Conservation (phyloP, 345 rosid genomes). For the Pistacia atlantica region DNA sequence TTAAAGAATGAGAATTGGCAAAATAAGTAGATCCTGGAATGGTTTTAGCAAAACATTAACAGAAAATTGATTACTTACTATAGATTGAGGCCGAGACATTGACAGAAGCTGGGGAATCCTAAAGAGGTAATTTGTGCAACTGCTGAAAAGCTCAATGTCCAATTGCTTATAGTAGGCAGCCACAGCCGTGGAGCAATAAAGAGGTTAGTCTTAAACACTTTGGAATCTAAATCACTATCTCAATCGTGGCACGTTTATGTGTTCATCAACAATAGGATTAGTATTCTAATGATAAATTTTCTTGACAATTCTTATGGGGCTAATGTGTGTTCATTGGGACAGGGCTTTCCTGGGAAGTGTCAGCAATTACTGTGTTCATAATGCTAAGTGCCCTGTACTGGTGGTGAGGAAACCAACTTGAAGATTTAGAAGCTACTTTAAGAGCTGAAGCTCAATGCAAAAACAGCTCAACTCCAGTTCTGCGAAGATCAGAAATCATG, state of each 20-base stretch:
- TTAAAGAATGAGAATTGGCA: too few relatives aligned
- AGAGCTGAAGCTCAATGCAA: not conserved
- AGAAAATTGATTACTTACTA: not conserved
- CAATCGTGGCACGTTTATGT: too few relatives aligned
- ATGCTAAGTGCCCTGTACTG: constrained; percentile 54
- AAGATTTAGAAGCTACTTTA: not conserved
- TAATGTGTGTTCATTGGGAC: constrained; percentile 11
- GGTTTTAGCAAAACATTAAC: not conserved
- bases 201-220: constrained; percentile 41
- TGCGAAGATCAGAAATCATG: not conserved
- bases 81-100: constrained; percentile 60
- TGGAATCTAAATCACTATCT: not conserved
- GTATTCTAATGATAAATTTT: not conserved
- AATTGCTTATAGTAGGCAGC: constrained; percentile 58
- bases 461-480: not conserved
- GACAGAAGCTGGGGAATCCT: constrained; percentile 55
- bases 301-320: not conserved
- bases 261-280: not conserved
- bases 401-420: constrained; percentile 45
- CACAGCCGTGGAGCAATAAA: constrained; percentile 51
- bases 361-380: constrained; percentile 51
- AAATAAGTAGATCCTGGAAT: too few relatives aligned
- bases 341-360: constrained; percentile 58
- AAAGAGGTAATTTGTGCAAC: constrained; percentile 46
- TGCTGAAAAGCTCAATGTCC: constrained; percentile 42